Base-by-base conservation (phyloP, 1,139 yeast species). In the Yamadazyma pseudoaaseri region DNA sequence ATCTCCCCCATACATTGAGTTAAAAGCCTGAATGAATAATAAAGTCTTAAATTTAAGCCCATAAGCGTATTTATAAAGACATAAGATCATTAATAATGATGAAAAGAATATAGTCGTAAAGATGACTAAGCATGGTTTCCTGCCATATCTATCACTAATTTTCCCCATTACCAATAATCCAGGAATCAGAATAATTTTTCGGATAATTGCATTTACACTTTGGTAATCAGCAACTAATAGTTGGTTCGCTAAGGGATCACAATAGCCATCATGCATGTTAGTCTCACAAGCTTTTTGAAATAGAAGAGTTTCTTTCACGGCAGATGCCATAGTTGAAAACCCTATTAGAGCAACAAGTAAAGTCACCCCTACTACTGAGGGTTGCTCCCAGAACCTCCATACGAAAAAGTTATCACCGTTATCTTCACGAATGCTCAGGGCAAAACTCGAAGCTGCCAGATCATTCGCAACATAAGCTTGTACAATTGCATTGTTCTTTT, bases 61-160 rank as follows among this genome's bases (percentile, higher is more conserved):
- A 14, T 29, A 23, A 10, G n/a, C 3, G 22, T 16, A 23, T 5
- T 20, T 25, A 8, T 24, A 16, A 12, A 26, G 20, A 7, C 21
- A n/a, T 15, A 23, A n/a, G 17, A 18, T 30, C 4, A 35, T 6
- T 9, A 26, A 9, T 5, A 24, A n/a, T 9, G n/a, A 9, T 2
- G 29, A 17, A 6, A 29, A 23, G 6, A 16, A 4, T n/a, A 23
- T 16, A 5, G 14, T 2, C 1, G 62, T 54, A 9, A 60, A 29
- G 2, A 55, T 34, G 6, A 70, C 40, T 12, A 78, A 37, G 15
- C 74, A 54, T 1, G 45, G 63, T 37, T 66, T 72, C 29, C 90
- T 60, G 1, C 92, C 92, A 36, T 68, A 60, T 21, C 67, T 57
- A 52, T 83, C 90, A 8, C 85, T 75, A 16, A 74, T 43, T n/a